Evolutionary conservation across 1,284 basidiomycete species (phyloP), one percentile per base, ranked within the genome.

Genomic region (Sanguinoderma infundibulare): DNA sequence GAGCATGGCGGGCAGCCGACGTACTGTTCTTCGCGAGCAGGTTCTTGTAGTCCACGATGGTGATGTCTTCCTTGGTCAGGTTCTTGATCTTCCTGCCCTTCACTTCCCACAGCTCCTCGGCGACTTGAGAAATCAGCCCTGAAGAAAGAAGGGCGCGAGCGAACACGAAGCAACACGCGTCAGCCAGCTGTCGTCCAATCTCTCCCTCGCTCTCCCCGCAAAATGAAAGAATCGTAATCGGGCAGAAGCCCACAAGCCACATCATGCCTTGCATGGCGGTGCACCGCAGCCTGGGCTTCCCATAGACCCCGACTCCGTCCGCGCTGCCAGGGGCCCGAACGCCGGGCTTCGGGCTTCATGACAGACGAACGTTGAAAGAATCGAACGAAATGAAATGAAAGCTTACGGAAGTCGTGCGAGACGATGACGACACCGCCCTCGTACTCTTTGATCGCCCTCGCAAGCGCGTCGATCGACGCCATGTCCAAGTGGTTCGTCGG

Each of bases 31-130:
- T 85, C 56, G 89, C 78, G 49, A 95, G 82, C 64, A 87, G 85
- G 77, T 85, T 89, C 85, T 97, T 98, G 83, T 97, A 98, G 75
- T 95, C 92, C 46, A 93, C 81, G 75, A 97, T 96, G 55, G 87
- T 89, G 73, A 97, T 92, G 69, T 95, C 95, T 71, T 89, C 81
- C 82, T 85, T 96, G 32, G 95, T 93, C 66, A 99, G 78, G 80
- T 98, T 98, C 77, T 87, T 87, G 75, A 99, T 96, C 76, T 94
- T 95, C 78, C 91, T 90, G 77, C 96, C 86, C 76, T 95, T 95
- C 62, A 99, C 97, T 78, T 99, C 97, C 97, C 97, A 99, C 12
- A 99, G 87, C 76, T 98, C 96, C 75, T 98, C 91, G 57, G 95
- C 96, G 50, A 98, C 95, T 79, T 98, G 96, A 57, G 91, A 92